These are phyloP conservation scores for Malbranchea cinnamomea DNA, from an alignment of 2,329 filamentous ascomycete species.

Conservation along the genomic window DNA sequence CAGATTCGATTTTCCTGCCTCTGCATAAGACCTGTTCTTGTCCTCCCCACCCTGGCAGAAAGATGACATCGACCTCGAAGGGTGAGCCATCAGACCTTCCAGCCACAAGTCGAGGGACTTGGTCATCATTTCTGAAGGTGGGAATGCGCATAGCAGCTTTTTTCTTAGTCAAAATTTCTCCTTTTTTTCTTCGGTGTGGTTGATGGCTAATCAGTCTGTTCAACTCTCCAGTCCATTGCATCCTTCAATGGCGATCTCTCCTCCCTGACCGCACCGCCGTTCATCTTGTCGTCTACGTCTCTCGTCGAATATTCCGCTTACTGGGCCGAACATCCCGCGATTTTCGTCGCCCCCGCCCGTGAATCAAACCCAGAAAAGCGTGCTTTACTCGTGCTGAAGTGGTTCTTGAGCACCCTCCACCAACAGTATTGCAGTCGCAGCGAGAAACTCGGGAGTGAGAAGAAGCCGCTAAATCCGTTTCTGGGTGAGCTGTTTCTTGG, in stretches of 20 bases:
- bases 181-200: background rate
- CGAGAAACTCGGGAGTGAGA: conserved; percentile 76
- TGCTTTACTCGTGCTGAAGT: conserved; percentile 77
- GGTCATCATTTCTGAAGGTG: conserved; percentile 35
- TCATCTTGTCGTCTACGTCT: conserved; percentile 65
- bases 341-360: conserved; percentile 68
- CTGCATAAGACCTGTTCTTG: background rate
- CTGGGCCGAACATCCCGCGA: conserved; percentile 62
- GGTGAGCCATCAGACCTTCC: conserved; percentile 28
- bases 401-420: conserved; percentile 88
- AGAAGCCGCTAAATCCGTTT: conserved; percentile 96
- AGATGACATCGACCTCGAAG: conserved; percentile 14
- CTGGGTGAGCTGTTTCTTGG: conserved; percentile 88
- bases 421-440: conserved; percentile 65
- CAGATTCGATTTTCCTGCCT: conserved; percentile 2
- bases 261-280: conserved; percentile 66
- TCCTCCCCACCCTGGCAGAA: conserved; percentile 1
- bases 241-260: conserved; percentile 73
- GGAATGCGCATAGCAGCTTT: conserved; percentile 4
- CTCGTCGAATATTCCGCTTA: conserved; percentile 69
- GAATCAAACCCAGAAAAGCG: conserved; percentile 71
- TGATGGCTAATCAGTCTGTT: background rate
- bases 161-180: background rate
- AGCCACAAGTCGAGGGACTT: conserved; percentile 29
- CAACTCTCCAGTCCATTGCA: conserved; percentile 45